Percentiles rank a stretch among this genome's conserved stretches.
phyloP scores from a whole-genome alignment of 371 early-diverging fungal genomes.

The Mortierella sp. region DNA sequence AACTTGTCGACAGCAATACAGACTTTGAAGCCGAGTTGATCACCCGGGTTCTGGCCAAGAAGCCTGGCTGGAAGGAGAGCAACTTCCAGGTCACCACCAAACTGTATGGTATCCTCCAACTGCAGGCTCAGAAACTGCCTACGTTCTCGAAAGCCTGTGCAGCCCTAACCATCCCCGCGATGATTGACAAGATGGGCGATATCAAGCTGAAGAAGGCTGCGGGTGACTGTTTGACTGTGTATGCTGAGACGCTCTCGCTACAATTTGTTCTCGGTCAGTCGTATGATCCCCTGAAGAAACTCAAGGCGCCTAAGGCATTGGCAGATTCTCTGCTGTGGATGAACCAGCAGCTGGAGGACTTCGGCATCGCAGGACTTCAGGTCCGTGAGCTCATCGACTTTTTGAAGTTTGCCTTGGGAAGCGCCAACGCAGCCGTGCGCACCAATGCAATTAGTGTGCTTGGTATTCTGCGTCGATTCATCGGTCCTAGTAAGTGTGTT shows the following conservation, averaged over 20 bases:
- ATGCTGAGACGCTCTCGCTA: conserved; percentile 80
- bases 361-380: conserved; percentile 84
- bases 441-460: conserved; percentile 81
- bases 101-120: conserved; percentile 69
- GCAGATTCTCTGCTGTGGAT: conserved; percentile 91
- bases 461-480: conserved; percentile 83
- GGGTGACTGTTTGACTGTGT: conserved; percentile 77
- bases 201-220: conserved; percentile 91
- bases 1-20: conserved; percentile 63
- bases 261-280: conserved; percentile 84
- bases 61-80: conserved; percentile 95
- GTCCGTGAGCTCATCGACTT: conserved; percentile 86
- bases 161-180: conserved; percentile 78
- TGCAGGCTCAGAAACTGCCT: conserved; percentile 68
- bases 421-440: conserved; percentile 88
- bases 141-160: conserved; percentile 82
- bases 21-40: conserved; percentile 87
- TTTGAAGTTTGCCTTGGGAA: conserved; percentile 78
- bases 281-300: conserved; percentile 80
- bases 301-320: conserved; percentile 91
- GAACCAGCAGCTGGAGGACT: conserved; percentile 82
- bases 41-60: conserved; percentile 79
- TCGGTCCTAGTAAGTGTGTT: conserved; percentile 76
- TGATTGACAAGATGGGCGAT: conserved; percentile 94
- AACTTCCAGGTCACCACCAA: conserved; percentile 87